Evolutionary conservation across 2,329 filamentous ascomycete species (phyloP).

Genomic region (Epichloe aotearoae): DNA sequence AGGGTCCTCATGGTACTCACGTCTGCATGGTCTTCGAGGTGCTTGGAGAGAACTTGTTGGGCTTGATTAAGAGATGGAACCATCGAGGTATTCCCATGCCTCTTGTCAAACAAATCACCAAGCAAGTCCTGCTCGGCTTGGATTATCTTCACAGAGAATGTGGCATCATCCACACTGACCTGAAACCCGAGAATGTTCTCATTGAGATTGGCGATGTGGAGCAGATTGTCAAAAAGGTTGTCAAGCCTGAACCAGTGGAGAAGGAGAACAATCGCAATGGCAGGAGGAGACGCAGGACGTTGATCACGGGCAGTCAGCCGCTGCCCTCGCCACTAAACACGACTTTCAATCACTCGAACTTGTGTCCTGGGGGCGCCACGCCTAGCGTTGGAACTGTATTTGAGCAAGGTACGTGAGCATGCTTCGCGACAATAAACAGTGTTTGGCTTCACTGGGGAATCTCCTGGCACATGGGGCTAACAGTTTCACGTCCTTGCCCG

Average conservation of each 20-base stretch:
- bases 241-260: constrained; percentile 61
- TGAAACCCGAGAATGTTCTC: constrained; percentile 95
- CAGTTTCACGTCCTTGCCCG: neutral
- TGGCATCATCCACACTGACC: constrained; percentile 94
- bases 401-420: constrained; percentile 51
- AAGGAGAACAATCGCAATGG: constrained; percentile 91
- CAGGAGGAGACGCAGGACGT: constrained; percentile 72
- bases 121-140: constrained; percentile 87
- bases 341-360: constrained; percentile 69
- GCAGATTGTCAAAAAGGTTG: constrained; percentile 92
- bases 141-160: constrained; percentile 97
- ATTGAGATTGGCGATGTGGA: constrained; percentile 99
- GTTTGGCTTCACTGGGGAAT: neutral
- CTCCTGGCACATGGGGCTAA: neutral
- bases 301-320: constrained; percentile 95
- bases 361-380: constrained; percentile 52
- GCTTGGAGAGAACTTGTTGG: constrained; percentile 83
- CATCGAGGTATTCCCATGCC: constrained; percentile 94
- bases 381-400: constrained; percentile 75
- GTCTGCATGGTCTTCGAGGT: constrained; percentile 99
- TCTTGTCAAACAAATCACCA: constrained; percentile 96
- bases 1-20: constrained; percentile 89
- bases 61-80: constrained; percentile 96
- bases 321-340: constrained; percentile 89
- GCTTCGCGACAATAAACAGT: neutral